These are phyloP conservation scores for Penicillium aurantiogriseum DNA, from an alignment of 2,329 filamentous ascomycete species.

Conservation along the genomic window DNA sequence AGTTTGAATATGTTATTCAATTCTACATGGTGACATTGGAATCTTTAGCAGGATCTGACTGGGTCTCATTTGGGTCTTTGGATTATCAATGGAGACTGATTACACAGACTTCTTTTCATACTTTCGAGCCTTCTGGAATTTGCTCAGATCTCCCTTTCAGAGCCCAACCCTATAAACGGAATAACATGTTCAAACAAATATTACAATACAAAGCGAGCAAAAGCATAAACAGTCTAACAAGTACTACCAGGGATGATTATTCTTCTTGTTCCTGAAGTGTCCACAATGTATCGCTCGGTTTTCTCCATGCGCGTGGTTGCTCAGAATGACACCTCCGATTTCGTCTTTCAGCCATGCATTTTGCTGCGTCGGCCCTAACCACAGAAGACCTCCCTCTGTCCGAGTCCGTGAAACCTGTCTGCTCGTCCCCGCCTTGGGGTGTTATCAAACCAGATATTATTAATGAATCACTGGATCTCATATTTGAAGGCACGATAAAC, in stretches of 20 bases:
- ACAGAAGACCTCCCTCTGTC: not conserved
- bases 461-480: conserved; percentile 16
- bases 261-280: conserved; percentile 34
- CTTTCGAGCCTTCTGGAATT: not conserved
- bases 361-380: conserved; percentile 7
- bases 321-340: conserved; percentile 41
- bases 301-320: conserved; percentile 38
- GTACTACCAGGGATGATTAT: not conserved
- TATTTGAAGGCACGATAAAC: conserved; percentile 29
- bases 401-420: conserved; percentile 1
- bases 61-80: not conserved
- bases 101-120: not conserved
- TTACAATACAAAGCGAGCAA: not conserved
- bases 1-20: not conserved
- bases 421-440: conserved; percentile 1
- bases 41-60: not conserved
- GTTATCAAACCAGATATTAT: conserved; percentile 26
- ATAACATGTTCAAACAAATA: not conserved
- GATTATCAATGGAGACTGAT: not conserved
- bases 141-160: not conserved
- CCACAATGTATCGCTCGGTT: conserved; percentile 38
- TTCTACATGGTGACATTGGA: not conserved
- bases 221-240: not conserved
- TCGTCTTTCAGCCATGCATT: conserved; percentile 23
- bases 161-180: too few species aligned